Evolutionary conservation across 257 asterid genomes (phyloP).

Genomic region (Lycium ferocissimum): DNA sequence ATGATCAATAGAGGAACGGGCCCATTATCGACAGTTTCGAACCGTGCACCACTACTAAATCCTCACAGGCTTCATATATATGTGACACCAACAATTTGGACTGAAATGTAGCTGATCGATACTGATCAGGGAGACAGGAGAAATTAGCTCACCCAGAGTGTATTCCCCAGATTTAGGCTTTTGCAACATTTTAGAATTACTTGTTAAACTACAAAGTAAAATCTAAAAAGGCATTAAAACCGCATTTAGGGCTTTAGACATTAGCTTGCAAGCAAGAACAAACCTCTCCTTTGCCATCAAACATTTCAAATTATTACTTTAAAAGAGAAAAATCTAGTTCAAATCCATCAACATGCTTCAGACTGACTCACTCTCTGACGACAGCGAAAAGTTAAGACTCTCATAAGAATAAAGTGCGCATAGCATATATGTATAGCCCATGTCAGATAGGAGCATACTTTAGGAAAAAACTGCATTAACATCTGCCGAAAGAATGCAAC

Average conservation of each 20-base stretch:
- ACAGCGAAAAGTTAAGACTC: constrained; percentile 18
- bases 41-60: not conserved
- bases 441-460: constrained; percentile 29
- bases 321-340: not conserved
- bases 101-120: not conserved
- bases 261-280: constrained; percentile 18
- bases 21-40: not conserved
- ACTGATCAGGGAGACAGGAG: not conserved
- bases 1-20: not conserved
- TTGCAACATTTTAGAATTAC: not conserved
- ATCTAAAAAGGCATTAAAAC: not conserved
- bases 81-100: not conserved
- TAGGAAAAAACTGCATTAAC: constrained; percentile 25
- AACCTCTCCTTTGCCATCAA: not conserved
- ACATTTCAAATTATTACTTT: not conserved
- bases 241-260: not conserved
- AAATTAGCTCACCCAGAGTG: not conserved
- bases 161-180: not conserved
- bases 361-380: not conserved
- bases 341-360: constrained; percentile 11
- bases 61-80: not conserved
- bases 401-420: not conserved
- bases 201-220: not conserved
- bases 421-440: constrained; percentile 1
- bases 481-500: constrained; percentile 33